Evolutionary conservation across 2,329 filamentous ascomycete genomes (phyloP), one percentile per base, ranked within the genome.

Genomic region (Tolypocladium album): DNA sequence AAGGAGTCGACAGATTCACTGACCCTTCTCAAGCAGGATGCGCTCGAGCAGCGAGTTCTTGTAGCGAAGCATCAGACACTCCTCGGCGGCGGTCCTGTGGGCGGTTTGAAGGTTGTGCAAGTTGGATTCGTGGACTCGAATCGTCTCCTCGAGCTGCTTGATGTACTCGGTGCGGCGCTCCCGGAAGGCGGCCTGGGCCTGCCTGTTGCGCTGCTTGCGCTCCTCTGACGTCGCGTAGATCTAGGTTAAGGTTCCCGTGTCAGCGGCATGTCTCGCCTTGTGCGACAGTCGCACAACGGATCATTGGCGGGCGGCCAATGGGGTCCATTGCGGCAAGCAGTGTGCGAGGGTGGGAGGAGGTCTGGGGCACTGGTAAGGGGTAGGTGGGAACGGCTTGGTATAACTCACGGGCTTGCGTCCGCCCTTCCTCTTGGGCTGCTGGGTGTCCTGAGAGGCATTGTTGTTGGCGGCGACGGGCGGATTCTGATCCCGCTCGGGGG

Each of bases 211-310:
- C 77, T 97, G 94, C 79, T 99, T 97, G 70, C 94, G 88, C 77
- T 99, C 94, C 75, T 99, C 94, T 13, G 94, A 97, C 42, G 94
- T 99, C 59, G 94, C 94, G 82, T 99, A 99, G 65, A 97, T 97
- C 93, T 97, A 61, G 50, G 45, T 57, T 36, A 31, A 50, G 31
- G 50, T 55, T 36, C 36, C 6, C 56, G 47, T 55, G 55, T 64
- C 60, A 67, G 57, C 64, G 63, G 63, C 50, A 47, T 58, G 36
- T 58, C 34, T 42, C 27, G 39, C 52, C 43, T 27, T 38, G 38
- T 58, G 59, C 52, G n/a, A 58, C 34, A 52, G 52, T 58, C 56
- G 56, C 56, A 58, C 39, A 45, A n/a, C 9, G 31, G n/a, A 50
- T 36, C 55, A 22, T 52, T 31, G 52, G 57, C 13, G 55, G 20